Evolutionary conservation across 805 yeast genomes (phyloP).

Genomic region (Candida easanensis): DNA sequence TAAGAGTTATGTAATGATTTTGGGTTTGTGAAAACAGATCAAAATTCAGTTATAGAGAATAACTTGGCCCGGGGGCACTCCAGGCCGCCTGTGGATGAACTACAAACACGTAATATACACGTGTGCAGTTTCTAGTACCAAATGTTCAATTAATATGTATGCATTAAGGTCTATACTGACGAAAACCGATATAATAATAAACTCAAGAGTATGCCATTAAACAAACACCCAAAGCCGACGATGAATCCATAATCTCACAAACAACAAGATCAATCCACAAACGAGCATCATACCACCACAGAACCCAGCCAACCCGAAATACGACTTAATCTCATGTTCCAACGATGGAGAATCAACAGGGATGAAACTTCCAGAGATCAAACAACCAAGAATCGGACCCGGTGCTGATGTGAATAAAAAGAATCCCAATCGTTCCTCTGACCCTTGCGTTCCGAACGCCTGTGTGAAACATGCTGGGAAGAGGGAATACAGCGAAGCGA

Average conservation of each 20-base stretch:
- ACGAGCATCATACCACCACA: constrained; percentile 14
- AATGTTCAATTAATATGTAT: too few species aligned
- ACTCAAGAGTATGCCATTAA: not conserved
- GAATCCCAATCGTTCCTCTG: constrained; percentile 21
- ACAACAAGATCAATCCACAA: constrained; percentile 1
- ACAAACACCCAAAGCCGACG: constrained; percentile 10
- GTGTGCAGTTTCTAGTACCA: too few species aligned
- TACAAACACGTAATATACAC: too few species aligned
- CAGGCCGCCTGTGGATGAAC: too few species aligned
- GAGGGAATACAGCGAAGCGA: constrained; percentile 22
- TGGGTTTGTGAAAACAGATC: too few species aligned
- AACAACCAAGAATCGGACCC: constrained; percentile 18
- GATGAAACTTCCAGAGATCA: constrained; percentile 18
- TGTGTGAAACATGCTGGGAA: constrained; percentile 25
- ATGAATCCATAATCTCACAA: constrained; percentile 9
- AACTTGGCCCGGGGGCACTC: too few species aligned
- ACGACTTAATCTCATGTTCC: constrained; percentile 7
- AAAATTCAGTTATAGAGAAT: too few species aligned
- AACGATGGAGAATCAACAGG: constrained; percentile 2
- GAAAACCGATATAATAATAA: not conserved
- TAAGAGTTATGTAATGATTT: too few species aligned
- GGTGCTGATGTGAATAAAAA: constrained; percentile 18
- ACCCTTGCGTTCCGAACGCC: constrained; percentile 21
- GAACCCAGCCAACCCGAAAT: constrained; percentile 7
- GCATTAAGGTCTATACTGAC: too few species aligned